These are phyloP conservation scores for Aspergillus indologenus DNA, from an alignment of 495 filamentous ascomycete species.

Conservation along the genomic window DNA sequence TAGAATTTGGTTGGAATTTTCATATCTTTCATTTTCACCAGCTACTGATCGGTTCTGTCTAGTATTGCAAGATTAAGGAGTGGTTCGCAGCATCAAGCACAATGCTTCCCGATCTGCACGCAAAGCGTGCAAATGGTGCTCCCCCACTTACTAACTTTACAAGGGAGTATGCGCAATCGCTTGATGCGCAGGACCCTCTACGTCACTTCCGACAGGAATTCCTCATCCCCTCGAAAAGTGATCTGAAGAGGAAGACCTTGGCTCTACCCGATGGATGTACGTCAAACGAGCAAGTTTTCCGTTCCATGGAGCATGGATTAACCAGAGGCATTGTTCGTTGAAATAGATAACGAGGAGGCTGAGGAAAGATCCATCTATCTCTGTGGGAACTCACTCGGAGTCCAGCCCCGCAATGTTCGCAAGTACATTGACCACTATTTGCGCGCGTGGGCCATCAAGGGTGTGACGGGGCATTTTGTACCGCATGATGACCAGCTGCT, in stretches of 20 bases:
- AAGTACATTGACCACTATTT: constrained; percentile 75
- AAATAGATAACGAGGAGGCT: constrained; percentile 34
- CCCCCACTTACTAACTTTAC: constrained; percentile 37
- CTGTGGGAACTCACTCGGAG: constrained; percentile 93
- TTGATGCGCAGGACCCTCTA: constrained; percentile 71
- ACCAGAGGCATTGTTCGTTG: constrained; percentile 1
- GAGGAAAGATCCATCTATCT: constrained; percentile 69
- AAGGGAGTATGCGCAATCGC: constrained; percentile 55
- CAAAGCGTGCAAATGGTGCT: constrained; percentile 28
- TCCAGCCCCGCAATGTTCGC: constrained; percentile 74
- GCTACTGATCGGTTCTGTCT: neutral
- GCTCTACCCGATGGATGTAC: constrained; percentile 33
- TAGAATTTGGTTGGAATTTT: constrained; percentile 2
- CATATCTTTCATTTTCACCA: neutral
- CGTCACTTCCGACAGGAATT: constrained; percentile 70
- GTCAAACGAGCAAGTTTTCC: constrained; percentile 14
- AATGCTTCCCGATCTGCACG: constrained; percentile 25
- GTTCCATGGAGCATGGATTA: neutral
- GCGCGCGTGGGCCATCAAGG: constrained; percentile 83
- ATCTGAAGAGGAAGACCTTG: constrained; percentile 66
- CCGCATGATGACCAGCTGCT: constrained; percentile 71
- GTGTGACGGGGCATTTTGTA: constrained; percentile 91
- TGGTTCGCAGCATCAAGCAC: neutral
- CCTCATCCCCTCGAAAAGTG: constrained; percentile 74
- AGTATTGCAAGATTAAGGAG: constrained; percentile 16